Conservation (phyloP, 257 asterid species). For the Plantago elongata region DNA sequence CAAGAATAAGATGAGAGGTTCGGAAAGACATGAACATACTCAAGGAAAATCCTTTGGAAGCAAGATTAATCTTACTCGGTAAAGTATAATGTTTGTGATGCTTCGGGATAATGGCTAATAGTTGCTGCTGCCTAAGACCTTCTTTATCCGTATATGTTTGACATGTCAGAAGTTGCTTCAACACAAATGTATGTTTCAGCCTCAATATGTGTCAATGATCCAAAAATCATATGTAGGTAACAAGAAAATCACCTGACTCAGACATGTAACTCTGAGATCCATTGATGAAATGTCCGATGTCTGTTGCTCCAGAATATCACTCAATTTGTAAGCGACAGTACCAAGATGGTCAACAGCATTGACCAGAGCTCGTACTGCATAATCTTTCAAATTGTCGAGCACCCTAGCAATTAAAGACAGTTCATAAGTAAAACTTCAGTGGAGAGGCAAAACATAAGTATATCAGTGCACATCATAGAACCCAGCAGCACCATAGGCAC, state of each 20-base stretch:
- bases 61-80: conserved; percentile 56
- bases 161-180: conserved; percentile 79
- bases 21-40: conserved; percentile 12
- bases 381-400: conserved; percentile 84
- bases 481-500: not conserved
- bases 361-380: conserved; percentile 86
- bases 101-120: conserved; percentile 83
- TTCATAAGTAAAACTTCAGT: conserved; percentile 4
- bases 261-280: conserved; percentile 58
- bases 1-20: conserved; percentile 19
- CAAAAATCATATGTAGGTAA: conserved; percentile 7
- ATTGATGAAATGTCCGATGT: conserved; percentile 58
- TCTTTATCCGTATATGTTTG: conserved; percentile 71
- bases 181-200: conserved; percentile 20
- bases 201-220: conserved; percentile 14
- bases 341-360: conserved; percentile 96
- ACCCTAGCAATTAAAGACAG: conserved; percentile 45
- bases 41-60: conserved; percentile 11
- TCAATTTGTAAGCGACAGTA: conserved; percentile 85
- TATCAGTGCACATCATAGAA: too few species aligned
- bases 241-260: conserved; percentile 56
- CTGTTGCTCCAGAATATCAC: conserved; percentile 77
- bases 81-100: conserved; percentile 91
- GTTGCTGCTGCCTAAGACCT: conserved; percentile 92
- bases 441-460: not conserved